Evolutionary conservation across 2,329 filamentous ascomycete species (phyloP).

Genomic region (Nemania sp.): DNA sequence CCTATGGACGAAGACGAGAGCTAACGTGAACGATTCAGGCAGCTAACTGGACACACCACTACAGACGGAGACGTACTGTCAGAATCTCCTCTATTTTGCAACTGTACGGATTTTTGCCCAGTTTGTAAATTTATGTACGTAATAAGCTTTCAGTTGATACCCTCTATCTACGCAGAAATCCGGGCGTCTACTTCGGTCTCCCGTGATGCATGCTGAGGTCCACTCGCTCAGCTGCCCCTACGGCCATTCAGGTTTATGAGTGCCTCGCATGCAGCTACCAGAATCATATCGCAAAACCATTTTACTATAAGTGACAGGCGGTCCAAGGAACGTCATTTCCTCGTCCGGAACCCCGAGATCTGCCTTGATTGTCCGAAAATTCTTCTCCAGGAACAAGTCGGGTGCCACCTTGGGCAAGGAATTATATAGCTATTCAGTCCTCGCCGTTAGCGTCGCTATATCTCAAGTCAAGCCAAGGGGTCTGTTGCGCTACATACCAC

Average conservation of each 20-base stretch:
- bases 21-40: conserved; percentile 23
- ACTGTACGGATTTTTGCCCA: too few species aligned
- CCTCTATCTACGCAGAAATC: background rate
- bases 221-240: conserved; percentile 1
- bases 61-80: too few species aligned
- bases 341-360: conserved; percentile 35
- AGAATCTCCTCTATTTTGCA: too few species aligned
- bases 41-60: too few species aligned
- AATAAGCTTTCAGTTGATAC: conserved; percentile 11
- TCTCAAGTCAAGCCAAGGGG: background rate
- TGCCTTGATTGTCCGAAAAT: conserved; percentile 34
- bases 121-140: conserved; percentile 3
- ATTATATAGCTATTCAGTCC: conserved; percentile 22
- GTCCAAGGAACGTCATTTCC: conserved; percentile 38
- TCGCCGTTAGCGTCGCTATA: conserved; percentile 11
- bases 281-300: conserved; percentile 35
- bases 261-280: conserved; percentile 39
- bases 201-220: background rate
- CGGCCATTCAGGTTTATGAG: conserved; percentile 35
- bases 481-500: conserved; percentile 31
- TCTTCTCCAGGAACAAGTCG: conserved; percentile 28
- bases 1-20: conserved; percentile 30
- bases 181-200: background rate
- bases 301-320: conserved; percentile 34
- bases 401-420: conserved; percentile 33